Base-by-base conservation (phyloP, 345 rosid species). In the Pseudoturritis turrita region DNA sequence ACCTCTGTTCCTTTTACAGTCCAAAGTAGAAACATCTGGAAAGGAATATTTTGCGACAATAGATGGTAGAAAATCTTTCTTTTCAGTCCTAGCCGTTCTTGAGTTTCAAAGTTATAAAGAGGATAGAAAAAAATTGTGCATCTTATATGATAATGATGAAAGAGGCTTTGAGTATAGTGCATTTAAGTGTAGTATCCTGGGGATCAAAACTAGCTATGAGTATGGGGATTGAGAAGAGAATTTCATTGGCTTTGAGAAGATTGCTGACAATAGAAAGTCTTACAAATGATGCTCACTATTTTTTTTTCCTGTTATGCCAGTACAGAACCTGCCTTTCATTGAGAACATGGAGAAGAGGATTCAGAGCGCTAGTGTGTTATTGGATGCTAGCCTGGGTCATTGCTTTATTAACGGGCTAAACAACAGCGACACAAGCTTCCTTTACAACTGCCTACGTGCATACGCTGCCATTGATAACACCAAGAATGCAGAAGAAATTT, bases 271-370 rank as follows among this genome's bases (percentile, higher is more conserved):
- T 5, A 29, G 5, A 41, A 67, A 51, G n/a, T 76, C 44, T 17
- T 54, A 62, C 4, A 7, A 73, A 51, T 74, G 69, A 45, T 79
- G 80, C 87, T 85, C 80, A 85, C 83, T 75, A 80, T 77, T 69
- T 65, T 76, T 79, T 79, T 87, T 88, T 37, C 73, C 76, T 69
- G 51, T 85, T 81, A 71, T 90, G 96, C 91, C 89, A 86, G 94
- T 88, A 89, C 92, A 92, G 99, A 83, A 87, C 80, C 98, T 96
- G 70, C 99, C 99, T 78, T 96, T 96, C 79, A 85, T 96, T 70
- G 86, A 86, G 80, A 96, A 92, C 83, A 88, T 96, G 89, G 97
- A 96, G 82, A 96, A 92, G 90, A 92, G 96, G 79, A 88, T 88
- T 80, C 91, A 83, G 78, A 87, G 87, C 80, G 96, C 98, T 47